These are phyloP conservation scores for Botrytis sinoallii DNA, from an alignment of 2,329 filamentous ascomycete genomes.

Conservation along the genomic window DNA sequence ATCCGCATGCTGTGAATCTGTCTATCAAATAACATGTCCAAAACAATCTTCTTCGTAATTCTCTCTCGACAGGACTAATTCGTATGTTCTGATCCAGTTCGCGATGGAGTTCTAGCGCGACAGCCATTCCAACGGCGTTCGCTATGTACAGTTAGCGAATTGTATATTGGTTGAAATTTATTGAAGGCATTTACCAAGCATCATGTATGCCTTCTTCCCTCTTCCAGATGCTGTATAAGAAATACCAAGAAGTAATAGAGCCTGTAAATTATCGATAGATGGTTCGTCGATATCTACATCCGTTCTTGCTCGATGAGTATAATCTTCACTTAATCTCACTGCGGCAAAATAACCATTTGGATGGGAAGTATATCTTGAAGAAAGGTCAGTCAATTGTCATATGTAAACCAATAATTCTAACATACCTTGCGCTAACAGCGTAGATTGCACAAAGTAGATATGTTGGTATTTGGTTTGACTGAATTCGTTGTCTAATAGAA, in stretches of 20 bases:
- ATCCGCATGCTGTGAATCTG: conserved; percentile 77
- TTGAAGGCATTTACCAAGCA: conserved; percentile 57
- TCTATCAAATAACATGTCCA: conserved; percentile 89
- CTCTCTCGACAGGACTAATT: conserved; percentile 65
- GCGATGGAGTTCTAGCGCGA: conserved; percentile 76
- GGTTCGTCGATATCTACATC: conserved; percentile 79
- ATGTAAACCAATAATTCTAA: neutral
- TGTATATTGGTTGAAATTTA: neutral
- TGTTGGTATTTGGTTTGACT: conserved; percentile 51
- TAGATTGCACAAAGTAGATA: conserved; percentile 57
- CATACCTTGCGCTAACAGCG: conserved; percentile 60
- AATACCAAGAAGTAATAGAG: conserved; percentile 70
- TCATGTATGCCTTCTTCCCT: conserved; percentile 84
- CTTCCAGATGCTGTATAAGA: conserved; percentile 75
- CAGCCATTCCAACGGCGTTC: conserved; percentile 75
- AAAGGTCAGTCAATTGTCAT: conserved; percentile 24
- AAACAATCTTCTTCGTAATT: conserved; percentile 76
- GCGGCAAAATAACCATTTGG: conserved; percentile 65
- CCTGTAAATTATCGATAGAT: conserved; percentile 73
- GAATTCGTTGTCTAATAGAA: conserved; percentile 67
- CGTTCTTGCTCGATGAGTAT: conserved; percentile 64
- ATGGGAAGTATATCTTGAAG: conserved; percentile 63
- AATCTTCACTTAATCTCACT: conserved; percentile 67
- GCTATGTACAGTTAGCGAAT: conserved; percentile 49
- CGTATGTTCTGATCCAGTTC: conserved; percentile 64